Conservation (phyloP, 2,329 filamentous ascomycete genomes). For the Teratosphaeria zuluensis region DNA sequence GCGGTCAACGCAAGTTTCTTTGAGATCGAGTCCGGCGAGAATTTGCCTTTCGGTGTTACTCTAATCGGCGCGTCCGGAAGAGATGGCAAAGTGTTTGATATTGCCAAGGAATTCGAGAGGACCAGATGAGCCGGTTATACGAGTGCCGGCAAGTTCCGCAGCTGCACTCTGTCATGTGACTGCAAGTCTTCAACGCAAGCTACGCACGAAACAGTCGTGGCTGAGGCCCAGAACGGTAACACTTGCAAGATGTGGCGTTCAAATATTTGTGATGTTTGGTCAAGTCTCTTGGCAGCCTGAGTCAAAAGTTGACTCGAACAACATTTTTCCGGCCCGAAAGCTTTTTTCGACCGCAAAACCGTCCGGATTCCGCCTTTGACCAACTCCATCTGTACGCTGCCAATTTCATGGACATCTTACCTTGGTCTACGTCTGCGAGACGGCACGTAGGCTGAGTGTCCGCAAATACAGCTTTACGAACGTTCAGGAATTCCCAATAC, state of each 20-base stretch:
- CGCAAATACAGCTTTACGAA: not conserved
- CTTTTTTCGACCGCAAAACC: not conserved
- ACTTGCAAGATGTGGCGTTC: too few species aligned
- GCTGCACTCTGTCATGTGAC: too few species aligned
- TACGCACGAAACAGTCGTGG: too few species aligned
- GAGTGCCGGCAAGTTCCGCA: too few species aligned
- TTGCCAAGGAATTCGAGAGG: conserved; percentile 26
- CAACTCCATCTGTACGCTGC: not conserved
- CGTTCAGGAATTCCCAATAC: not conserved
- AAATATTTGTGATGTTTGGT: too few species aligned
- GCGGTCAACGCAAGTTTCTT: conserved; percentile 43
- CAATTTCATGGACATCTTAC: too few species aligned
- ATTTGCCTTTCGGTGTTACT: conserved; percentile 33
- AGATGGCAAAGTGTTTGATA: conserved; percentile 32
- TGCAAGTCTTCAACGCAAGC: too few species aligned
- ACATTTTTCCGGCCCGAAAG: not conserved
- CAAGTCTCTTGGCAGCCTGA: too few species aligned
- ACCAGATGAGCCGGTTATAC: conserved; percentile 1
- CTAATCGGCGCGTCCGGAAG: conserved; percentile 29
- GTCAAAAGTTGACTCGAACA: not conserved
- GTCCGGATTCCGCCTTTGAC: too few species aligned
- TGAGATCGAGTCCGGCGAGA: conserved; percentile 13
- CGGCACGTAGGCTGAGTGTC: too few species aligned
- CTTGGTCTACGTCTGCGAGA: not conserved
- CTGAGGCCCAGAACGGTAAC: too few species aligned